Conservation (phyloP, 345 rosid species). For the Punica granatum region DNA sequence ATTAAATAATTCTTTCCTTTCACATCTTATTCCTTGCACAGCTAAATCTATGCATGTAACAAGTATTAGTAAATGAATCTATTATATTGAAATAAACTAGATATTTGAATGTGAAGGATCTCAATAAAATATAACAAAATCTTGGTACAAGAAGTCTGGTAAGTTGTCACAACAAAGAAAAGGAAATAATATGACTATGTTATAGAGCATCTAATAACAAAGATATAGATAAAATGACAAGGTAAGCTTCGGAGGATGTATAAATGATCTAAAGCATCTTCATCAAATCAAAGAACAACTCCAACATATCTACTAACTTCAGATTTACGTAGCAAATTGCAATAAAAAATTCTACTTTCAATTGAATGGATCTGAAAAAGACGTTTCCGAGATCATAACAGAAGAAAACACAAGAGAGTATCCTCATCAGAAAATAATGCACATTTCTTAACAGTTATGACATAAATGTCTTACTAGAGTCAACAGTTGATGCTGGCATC, state of each 20-base stretch:
- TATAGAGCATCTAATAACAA: no score
- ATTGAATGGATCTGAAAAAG: neutral
- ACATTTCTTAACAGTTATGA: neutral
- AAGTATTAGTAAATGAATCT: neutral
- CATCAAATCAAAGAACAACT: neutral
- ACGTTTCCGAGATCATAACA: neutral
- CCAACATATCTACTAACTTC: neutral
- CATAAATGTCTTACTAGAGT: slow-evolving; percentile 44
- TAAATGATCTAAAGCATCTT: neutral
- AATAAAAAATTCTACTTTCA: neutral
- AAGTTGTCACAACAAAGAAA: no score
- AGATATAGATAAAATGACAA: no score
- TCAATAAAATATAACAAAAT: neutral
- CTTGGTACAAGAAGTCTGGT: neutral
- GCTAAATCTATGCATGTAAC: neutral
- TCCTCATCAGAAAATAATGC: neutral
- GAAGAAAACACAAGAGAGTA: neutral
- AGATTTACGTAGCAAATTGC: neutral
- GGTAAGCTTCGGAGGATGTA: no score
- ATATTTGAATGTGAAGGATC: neutral
- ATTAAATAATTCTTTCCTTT: neutral
- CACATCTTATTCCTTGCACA: neutral
- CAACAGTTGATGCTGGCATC: slow-evolving; percentile 43
- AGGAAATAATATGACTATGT: no score
- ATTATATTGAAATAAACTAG: neutral